Evolutionary conservation across 805 yeast genomes (phyloP).

Genomic region (Kregervanrija fluxuum): DNA sequence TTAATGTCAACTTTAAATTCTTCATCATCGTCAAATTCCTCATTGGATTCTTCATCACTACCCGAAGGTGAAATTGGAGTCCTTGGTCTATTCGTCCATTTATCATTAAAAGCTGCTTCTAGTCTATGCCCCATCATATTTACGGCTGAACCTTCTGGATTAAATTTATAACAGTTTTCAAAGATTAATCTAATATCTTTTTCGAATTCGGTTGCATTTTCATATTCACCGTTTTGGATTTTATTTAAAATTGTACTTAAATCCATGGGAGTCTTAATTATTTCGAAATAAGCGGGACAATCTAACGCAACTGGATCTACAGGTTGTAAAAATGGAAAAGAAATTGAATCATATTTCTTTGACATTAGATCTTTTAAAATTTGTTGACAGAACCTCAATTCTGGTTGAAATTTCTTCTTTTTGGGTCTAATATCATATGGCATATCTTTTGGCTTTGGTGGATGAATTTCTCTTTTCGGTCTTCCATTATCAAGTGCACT

Average conservation of each 20-base stretch:
- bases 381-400: constrained; percentile 77
- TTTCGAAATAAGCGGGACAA: constrained; percentile 82
- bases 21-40: constrained; percentile 30
- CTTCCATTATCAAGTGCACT: constrained; percentile 61
- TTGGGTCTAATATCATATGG: constrained; percentile 89
- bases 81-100: constrained; percentile 81
- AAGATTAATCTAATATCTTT: constrained; percentile 77
- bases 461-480: constrained; percentile 94
- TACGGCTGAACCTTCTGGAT: constrained; percentile 96
- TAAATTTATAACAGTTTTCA: constrained; percentile 82
- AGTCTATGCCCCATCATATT: constrained; percentile 91
- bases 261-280: constrained; percentile 93
- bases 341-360: constrained; percentile 76
- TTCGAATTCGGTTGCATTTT: constrained; percentile 82
- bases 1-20: constrained; percentile 52
- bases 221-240: constrained; percentile 79
- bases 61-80: constrained; percentile 47
- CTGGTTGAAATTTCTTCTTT: constrained; percentile 85
- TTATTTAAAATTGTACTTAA: constrained; percentile 77
- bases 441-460: constrained; percentile 90
- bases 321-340: constrained; percentile 88
- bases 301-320: constrained; percentile 93
- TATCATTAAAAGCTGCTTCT: constrained; percentile 77
- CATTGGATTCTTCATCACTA: constrained; percentile 34
- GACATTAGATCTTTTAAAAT: constrained; percentile 74